Conservation (phyloP, 2,329 filamentous ascomycete genomes). For the Cadophora malorum region DNA sequence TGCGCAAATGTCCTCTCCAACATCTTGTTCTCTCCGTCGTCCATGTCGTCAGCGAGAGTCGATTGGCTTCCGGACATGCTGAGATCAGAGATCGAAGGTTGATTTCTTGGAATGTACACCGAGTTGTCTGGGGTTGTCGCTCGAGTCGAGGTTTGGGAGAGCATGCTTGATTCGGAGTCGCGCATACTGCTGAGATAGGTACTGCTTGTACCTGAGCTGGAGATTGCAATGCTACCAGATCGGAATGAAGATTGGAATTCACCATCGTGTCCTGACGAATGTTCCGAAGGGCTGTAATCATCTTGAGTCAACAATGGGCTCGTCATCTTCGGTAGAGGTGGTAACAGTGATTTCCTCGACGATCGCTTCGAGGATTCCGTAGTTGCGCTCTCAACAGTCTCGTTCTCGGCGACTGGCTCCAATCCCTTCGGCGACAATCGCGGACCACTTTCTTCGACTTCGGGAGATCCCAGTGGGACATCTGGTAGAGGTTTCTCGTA, state of each 20-base stretch:
- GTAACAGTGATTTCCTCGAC: conserved; percentile 56
- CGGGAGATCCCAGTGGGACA: conserved; percentile 57
- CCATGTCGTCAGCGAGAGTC: conserved; percentile 73
- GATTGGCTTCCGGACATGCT: conserved; percentile 69
- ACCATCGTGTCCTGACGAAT: conserved; percentile 52
- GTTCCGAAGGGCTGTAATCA: conserved; percentile 56
- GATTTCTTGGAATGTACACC: conserved; percentile 46
- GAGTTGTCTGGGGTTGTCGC: conserved; percentile 81
- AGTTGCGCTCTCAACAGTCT: conserved; percentile 44
- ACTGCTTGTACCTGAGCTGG: conserved; percentile 78
- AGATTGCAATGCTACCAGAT: conserved; percentile 74
- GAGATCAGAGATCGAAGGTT: conserved; percentile 71
- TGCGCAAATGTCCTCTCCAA: conserved; percentile 91
- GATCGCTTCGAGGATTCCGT: conserved; percentile 48
- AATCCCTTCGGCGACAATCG: conserved; percentile 26
- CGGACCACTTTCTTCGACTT: conserved; percentile 24
- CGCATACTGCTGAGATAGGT: conserved; percentile 76
- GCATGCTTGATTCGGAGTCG: conserved; percentile 79
- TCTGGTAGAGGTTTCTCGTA: conserved; percentile 73
- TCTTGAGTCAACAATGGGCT: conserved; percentile 57
- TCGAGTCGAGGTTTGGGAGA: conserved; percentile 84
- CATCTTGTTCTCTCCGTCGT: conserved; percentile 82
- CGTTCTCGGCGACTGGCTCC: conserved; percentile 34
- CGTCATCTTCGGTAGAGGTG: conserved; percentile 63
- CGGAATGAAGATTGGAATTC: conserved; percentile 61